Evolutionary conservation across 2,329 filamentous ascomycete species (phyloP).

Genomic region (Daldinia sp.): DNA sequence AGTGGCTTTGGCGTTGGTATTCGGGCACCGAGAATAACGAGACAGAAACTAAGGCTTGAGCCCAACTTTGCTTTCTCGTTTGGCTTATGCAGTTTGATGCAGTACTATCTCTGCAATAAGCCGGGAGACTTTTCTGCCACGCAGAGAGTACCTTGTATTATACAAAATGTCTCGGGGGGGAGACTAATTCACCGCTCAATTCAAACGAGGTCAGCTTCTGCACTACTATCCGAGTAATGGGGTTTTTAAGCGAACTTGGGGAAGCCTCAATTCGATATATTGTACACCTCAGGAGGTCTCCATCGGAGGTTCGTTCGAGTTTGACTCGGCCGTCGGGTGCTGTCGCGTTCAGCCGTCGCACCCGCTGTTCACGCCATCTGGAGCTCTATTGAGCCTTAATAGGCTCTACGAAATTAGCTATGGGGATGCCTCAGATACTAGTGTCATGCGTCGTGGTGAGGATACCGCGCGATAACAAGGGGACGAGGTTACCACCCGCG

Average conservation of each 20-base stretch:
- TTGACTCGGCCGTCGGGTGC: not conserved
- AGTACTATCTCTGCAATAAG: slow-evolving; percentile 8
- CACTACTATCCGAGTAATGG: slow-evolving; percentile 7
- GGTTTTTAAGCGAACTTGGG: not conserved
- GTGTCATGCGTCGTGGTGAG: slow-evolving; percentile 14
- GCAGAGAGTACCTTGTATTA: slow-evolving; percentile 10
- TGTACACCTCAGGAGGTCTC: not conserved
- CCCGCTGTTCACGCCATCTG: slow-evolving; percentile 17
- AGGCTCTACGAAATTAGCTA: slow-evolving; percentile 28
- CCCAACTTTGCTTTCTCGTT: slow-evolving; percentile 10
- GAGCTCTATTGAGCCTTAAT: slow-evolving; percentile 29
- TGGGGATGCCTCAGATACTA: slow-evolving; percentile 26
- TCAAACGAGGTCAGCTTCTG: not conserved
- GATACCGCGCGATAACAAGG: not conserved
- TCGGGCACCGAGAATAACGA: slow-evolving; percentile 26
- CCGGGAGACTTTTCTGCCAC: slow-evolving; percentile 6
- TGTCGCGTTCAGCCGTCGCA: slow-evolving; percentile 22
- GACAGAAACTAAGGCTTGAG: slow-evolving; percentile 26
- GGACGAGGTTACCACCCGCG: not conserved
- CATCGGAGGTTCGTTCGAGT: not conserved
- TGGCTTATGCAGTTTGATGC: slow-evolving; percentile 3
- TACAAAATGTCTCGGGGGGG: slow-evolving; percentile 5
- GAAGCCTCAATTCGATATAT: not conserved
- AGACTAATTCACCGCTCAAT: slow-evolving; percentile 33
- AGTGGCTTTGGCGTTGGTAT: slow-evolving; percentile 47